Conservation (phyloP, 257 asterid species). For the Nemophila menziesii region DNA sequence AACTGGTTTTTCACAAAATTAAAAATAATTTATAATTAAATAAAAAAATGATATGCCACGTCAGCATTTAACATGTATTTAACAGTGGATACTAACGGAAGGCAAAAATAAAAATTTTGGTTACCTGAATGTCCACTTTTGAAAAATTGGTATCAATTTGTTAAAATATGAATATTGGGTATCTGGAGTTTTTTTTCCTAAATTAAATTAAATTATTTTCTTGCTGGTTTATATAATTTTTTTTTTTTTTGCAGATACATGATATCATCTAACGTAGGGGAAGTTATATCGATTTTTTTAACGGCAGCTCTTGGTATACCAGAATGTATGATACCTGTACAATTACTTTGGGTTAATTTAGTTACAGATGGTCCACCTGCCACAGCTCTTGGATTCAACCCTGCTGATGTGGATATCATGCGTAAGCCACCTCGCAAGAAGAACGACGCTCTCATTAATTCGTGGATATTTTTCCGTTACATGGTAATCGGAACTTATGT, state of each 20-base stretch:
- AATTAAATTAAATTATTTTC: too few relatives aligned
- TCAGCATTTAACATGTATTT: too few relatives aligned
- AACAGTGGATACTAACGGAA: too few relatives aligned
- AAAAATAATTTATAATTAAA: too few relatives aligned
- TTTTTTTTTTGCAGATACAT: conserved; percentile 45
- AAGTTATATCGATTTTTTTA: conserved; percentile 78
- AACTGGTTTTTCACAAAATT: too few relatives aligned
- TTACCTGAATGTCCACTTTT: too few relatives aligned
- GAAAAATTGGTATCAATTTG: too few relatives aligned
- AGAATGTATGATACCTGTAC: conserved; percentile 84
- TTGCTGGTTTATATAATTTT: not conserved
- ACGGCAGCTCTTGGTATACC: conserved; percentile 80
- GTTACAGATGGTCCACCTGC: conserved; percentile 99
- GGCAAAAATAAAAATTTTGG: too few relatives aligned
- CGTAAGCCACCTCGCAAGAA: conserved; percentile 69
- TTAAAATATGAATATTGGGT: too few relatives aligned
- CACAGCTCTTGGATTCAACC: conserved; percentile 85
- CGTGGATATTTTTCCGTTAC: conserved; percentile 85
- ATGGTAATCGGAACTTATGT: conserved; percentile 82
- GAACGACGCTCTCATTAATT: conserved; percentile 58
- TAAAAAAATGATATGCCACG: too few relatives aligned
- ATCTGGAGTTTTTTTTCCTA: too few relatives aligned
- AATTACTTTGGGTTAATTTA: conserved; percentile 85
- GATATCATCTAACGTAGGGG: conserved; percentile 90
- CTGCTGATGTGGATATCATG: conserved; percentile 86